Conservation (phyloP, 192 early-diverging fungal genomes). For the Coemansia sp. region DNA sequence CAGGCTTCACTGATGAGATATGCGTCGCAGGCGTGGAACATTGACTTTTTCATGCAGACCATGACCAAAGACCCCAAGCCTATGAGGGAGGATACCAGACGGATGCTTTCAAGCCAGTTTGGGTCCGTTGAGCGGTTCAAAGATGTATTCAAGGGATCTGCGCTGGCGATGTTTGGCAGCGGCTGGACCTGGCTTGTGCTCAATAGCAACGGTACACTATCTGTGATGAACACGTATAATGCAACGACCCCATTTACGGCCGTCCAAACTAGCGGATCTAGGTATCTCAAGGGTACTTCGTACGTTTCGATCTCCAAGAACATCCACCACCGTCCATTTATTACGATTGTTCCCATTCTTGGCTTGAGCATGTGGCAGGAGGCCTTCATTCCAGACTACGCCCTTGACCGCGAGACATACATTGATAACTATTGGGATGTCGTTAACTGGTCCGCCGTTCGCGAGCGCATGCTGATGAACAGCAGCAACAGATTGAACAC, state of each 20-base stretch:
- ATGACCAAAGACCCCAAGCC: conserved; percentile 27
- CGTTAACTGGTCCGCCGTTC: conserved; percentile 52
- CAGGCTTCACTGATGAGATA: conserved; percentile 43
- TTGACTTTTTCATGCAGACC: conserved; percentile 54
- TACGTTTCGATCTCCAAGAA: conserved; percentile 29
- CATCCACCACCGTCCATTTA: conserved; percentile 22
- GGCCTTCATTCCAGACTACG: conserved; percentile 52
- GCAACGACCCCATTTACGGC: conserved; percentile 44
- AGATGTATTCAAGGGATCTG: conserved; percentile 28
- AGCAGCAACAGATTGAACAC: conserved; percentile 7
- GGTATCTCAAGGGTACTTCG: conserved; percentile 16
- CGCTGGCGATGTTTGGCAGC: conserved; percentile 52
- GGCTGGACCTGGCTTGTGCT: conserved; percentile 58
- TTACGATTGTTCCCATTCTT: conserved; percentile 40
- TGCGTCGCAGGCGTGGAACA: conserved; percentile 58
- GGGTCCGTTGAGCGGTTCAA: conserved; percentile 47
- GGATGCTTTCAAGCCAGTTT: conserved; percentile 37
- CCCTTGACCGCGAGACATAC: conserved; percentile 39
- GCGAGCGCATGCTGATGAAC: conserved; percentile 34
- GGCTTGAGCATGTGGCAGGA: conserved; percentile 59
- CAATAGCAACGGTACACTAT: conserved; percentile 34
- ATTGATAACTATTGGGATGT: conserved; percentile 52
- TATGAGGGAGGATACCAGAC: conserved; percentile 24
- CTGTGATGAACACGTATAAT: conserved; percentile 55
- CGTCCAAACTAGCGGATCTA: conserved; percentile 13